Evolutionary conservation across 345 rosid genomes (phyloP).

Genomic region (Alliaria petiolata): DNA sequence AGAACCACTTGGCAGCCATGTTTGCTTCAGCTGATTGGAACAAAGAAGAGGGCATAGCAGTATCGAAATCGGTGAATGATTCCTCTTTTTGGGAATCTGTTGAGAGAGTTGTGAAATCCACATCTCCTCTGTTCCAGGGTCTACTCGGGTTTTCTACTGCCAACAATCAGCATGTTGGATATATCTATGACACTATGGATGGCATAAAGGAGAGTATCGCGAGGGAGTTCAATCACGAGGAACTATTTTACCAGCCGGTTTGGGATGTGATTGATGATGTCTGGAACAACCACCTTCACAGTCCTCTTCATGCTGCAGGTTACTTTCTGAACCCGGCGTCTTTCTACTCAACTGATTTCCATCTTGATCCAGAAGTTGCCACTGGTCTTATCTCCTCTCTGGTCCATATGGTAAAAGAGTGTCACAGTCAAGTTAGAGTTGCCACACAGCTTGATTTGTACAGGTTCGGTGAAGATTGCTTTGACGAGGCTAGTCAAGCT

Average conservation of each 20-base stretch:
- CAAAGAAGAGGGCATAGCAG: slow-evolving; percentile 31
- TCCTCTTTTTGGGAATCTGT: slow-evolving; percentile 47
- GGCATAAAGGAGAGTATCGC: slow-evolving; percentile 51
- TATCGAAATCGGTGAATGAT: slow-evolving; percentile 37
- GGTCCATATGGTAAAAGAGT: slow-evolving; percentile 36
- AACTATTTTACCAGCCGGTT: slow-evolving; percentile 35
- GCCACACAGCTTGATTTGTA: slow-evolving; percentile 43
- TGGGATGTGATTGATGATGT: slow-evolving; percentile 62
- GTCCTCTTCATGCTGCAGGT: slow-evolving; percentile 65
- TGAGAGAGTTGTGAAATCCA: slow-evolving; percentile 38
- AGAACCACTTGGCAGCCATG: slow-evolving; percentile 42
- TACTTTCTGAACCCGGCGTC: slow-evolving; percentile 55
- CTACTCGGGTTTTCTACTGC: slow-evolving; percentile 31
- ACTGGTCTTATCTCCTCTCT: slow-evolving; percentile 41
- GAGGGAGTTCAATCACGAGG: slow-evolving; percentile 23
- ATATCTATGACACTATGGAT: slow-evolving; percentile 62
- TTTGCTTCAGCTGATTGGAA: slow-evolving; percentile 43
- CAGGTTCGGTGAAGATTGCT: slow-evolving; percentile 37
- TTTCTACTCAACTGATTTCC: slow-evolving; percentile 49
- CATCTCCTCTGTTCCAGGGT: slow-evolving; percentile 44
- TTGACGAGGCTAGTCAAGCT: slow-evolving; percentile 39
- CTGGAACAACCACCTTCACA: slow-evolving; percentile 48
- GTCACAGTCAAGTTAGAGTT: slow-evolving; percentile 24
- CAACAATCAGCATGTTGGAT: slow-evolving; percentile 46
- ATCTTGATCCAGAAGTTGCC: slow-evolving; percentile 43